Conservation (phyloP, 2,329 filamentous ascomycete species). For the Ploettnerulaceae sp. region DNA sequence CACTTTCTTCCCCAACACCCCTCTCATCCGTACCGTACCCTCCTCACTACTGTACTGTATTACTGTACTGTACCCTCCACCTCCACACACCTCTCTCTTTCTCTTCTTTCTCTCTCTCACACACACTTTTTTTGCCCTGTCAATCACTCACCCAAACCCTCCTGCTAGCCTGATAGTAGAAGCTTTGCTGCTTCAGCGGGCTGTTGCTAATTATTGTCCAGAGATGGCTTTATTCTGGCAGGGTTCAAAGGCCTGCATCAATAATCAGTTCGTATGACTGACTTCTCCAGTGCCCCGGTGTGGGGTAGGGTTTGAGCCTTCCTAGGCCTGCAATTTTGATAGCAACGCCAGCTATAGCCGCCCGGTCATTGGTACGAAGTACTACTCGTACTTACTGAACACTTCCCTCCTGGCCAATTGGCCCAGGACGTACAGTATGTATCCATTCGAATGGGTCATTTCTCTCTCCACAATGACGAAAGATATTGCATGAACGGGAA, state of each 20-base stretch:
- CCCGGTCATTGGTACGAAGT: conserved; percentile 10
- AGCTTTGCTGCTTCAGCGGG: conserved; percentile 10
- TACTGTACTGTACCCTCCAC: too few species aligned
- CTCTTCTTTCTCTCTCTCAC: too few species aligned
- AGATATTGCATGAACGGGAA: conserved; percentile 12
- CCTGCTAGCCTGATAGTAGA: background rate
- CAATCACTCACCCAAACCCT: conserved; percentile 1
- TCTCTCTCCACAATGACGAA: conserved; percentile 19
- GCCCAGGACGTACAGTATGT: background rate
- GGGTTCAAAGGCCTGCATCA: background rate
- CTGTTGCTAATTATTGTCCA: conserved; percentile 7
- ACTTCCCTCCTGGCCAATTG: too few species aligned
- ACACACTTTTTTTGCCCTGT: conserved; percentile 4
- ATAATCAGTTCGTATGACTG: conserved; percentile 1
- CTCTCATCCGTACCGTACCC: background rate
- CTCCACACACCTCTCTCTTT: too few species aligned
- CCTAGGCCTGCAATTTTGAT: conserved; percentile 5
- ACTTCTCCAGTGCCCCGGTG: conserved; percentile 3
- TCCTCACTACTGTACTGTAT: too few species aligned
- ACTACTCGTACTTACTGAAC: too few species aligned
- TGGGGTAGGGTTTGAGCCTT: conserved; percentile 12
- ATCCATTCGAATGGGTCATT: conserved; percentile 9
- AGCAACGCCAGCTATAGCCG: conserved; percentile 14
- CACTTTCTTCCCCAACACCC: background rate
- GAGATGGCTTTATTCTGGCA: conserved; percentile 5